These are phyloP conservation scores for Microcos paniculata DNA, from an alignment of 345 rosid genomes.

Conservation along the genomic window DNA sequence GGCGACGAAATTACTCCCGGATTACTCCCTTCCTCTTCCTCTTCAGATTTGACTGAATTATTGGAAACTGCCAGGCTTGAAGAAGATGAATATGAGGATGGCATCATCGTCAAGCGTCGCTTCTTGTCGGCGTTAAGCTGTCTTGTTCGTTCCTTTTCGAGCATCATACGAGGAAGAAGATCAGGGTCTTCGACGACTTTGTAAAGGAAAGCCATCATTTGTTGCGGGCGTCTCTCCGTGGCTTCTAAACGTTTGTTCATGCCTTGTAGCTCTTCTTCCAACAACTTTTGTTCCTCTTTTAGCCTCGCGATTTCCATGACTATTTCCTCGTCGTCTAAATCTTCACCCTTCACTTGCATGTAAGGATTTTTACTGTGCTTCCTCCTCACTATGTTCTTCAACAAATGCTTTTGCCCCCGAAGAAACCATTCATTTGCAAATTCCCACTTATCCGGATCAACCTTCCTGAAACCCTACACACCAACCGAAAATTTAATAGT, in stretches of 20 bases:
- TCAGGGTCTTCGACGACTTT: conserved; percentile 84
- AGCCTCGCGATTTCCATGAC: conserved; percentile 66
- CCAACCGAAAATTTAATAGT: background rate
- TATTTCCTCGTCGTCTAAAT: conserved; percentile 63
- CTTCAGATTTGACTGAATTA: conserved; percentile 53
- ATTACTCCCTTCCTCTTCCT: conserved; percentile 37
- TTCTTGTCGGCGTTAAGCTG: conserved; percentile 40
- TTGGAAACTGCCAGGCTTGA: conserved; percentile 41
- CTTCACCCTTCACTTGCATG: conserved; percentile 29
- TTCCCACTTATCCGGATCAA: conserved; percentile 94
- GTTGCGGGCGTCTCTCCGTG: conserved; percentile 84
- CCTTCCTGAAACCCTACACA: conserved; percentile 81
- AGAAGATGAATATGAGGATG: conserved; percentile 32
- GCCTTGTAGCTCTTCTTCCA: conserved; percentile 61
- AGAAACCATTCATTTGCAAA: conserved; percentile 89
- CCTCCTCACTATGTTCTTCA: conserved; percentile 70
- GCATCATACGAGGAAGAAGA: conserved; percentile 64
- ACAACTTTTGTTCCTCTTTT: conserved; percentile 63
- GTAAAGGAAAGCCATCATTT: conserved; percentile 86
- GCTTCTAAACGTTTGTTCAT: conserved; percentile 74
- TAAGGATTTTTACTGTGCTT: conserved; percentile 53
- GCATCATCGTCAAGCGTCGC: conserved; percentile 42
- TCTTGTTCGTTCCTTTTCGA: conserved; percentile 45
- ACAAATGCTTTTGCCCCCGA: conserved; percentile 74
- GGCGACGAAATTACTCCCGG: conserved; percentile 44